A percentile compares a stretch with the other conserved stretches of the same genome.
Evolutionary conservation across 2,329 filamentous ascomycete species (phyloP).

Genomic region (Sporothrix brasiliensis): DNA sequence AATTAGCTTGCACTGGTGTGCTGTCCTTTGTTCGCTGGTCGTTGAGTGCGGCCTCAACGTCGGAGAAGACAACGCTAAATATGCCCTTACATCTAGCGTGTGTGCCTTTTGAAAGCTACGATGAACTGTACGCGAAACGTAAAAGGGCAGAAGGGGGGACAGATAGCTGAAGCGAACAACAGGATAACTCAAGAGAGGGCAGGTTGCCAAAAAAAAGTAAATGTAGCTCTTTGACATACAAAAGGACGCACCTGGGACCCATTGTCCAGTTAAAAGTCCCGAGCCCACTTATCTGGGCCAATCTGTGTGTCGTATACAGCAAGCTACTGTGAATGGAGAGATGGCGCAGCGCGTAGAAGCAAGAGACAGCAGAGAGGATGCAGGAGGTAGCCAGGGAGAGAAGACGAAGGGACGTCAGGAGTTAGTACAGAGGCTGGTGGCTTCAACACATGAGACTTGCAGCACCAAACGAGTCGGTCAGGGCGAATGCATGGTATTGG

Average conservation of each 20-base stretch:
- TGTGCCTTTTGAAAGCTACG: conserved; percentile 9
- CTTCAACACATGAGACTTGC: conserved; percentile 12
- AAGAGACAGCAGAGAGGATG: conserved; percentile 10
- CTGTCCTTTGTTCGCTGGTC: not conserved
- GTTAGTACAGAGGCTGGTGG: not conserved
- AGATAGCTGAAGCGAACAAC: conserved; percentile 15
- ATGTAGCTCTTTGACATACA: not conserved
- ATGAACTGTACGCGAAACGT: not conserved
- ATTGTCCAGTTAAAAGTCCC: conserved; percentile 13
- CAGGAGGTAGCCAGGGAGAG: not conserved
- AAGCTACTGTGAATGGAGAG: not conserved
- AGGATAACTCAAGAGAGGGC: not conserved
- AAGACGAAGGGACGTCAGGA: not conserved
- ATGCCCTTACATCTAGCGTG: conserved; percentile 3
- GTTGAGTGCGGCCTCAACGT: not conserved
- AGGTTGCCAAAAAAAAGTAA: conserved; percentile 6
- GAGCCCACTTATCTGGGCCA: not conserved
- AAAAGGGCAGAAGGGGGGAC: not conserved
- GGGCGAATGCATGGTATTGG: not conserved
- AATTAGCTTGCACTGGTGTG: not conserved
- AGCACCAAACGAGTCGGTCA: conserved; percentile 1
- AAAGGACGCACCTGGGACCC: conserved; percentile 7
- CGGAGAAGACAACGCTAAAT: not conserved
- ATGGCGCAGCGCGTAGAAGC: conserved; percentile 2
- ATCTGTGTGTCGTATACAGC: not conserved